A percentile compares a stretch with the other conserved stretches of the same genome.
Conservation (phyloP, 1,284 basidiomycete species). For the Lentinus polychrous region DNA sequence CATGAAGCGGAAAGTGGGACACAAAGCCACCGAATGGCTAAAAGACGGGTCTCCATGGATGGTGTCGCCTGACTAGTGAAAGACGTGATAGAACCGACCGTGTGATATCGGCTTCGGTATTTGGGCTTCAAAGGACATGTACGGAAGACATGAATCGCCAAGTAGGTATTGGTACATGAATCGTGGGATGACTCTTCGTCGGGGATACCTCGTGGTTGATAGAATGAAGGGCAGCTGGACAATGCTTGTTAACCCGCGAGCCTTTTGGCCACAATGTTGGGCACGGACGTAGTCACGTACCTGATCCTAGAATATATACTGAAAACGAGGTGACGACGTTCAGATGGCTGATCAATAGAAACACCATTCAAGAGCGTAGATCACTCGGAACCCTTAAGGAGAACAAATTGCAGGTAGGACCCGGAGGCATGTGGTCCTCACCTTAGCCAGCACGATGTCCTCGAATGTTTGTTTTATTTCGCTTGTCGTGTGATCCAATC, state of each 20-base stretch:
- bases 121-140: conserved; percentile 2
- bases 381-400: background rate
- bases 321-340: background rate
- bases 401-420: background rate
- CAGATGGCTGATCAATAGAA: background rate
- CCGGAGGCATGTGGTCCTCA: conserved; percentile 1
- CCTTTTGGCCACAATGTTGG: conserved; percentile 1
- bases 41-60: background rate
- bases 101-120: conserved; percentile 2
- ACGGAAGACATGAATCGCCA: background rate
- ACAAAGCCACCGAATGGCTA: background rate
- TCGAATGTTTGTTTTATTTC: background rate
- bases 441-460: conserved; percentile 1
- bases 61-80: conserved; percentile 3
- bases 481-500: conserved; percentile 7
- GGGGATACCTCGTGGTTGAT: background rate
- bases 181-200: background rate
- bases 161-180: background rate
- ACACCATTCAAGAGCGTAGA: background rate
- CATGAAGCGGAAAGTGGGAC: background rate
- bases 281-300: background rate
- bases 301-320: background rate
- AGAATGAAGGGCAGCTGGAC: conserved; percentile 2
- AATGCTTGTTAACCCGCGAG: background rate
- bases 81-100: conserved; percentile 9